A percentile compares a stretch with the other conserved stretches of the same genome.
phyloP scores from a whole-genome alignment of 1,284 basidiomycete genomes.

The Trichosporon sp. region DNA sequence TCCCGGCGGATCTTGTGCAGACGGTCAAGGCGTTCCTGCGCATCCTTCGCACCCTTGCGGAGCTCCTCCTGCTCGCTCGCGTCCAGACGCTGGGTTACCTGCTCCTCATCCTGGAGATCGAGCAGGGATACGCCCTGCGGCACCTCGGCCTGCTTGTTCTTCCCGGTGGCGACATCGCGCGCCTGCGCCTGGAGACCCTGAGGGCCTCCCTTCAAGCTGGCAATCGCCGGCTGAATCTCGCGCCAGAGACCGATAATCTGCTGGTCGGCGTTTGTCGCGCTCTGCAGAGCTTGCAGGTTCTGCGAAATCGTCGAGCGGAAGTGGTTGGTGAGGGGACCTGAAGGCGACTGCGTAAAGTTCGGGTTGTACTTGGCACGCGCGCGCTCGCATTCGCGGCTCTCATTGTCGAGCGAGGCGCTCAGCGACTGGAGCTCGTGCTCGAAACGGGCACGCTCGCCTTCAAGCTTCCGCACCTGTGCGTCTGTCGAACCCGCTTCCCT shows the following conservation, averaged over 20 bases:
- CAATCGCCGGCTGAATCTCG: slow-evolving; percentile 64
- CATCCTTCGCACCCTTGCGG: slow-evolving; percentile 64
- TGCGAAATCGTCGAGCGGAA: slow-evolving; percentile 75
- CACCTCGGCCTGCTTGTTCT: slow-evolving; percentile 50
- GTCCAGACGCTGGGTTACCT: slow-evolving; percentile 46
- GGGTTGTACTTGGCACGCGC: slow-evolving; percentile 81
- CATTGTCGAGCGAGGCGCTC: slow-evolving; percentile 64
- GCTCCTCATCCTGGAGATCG: slow-evolving; percentile 56
- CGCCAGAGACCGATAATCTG: slow-evolving; percentile 75
- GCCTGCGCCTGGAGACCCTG: slow-evolving; percentile 64
- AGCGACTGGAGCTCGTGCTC: slow-evolving; percentile 61
- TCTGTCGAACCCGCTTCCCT: slow-evolving; percentile 56
- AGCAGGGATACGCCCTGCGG: slow-evolving; percentile 42
- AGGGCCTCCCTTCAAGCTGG: slow-evolving; percentile 55
- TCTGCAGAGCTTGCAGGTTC: slow-evolving; percentile 68
- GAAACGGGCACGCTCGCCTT: slow-evolving; percentile 60
- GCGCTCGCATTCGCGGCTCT: slow-evolving; percentile 75
- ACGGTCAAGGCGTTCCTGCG: slow-evolving; percentile 69
- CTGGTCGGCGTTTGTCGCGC: slow-evolving; percentile 71
- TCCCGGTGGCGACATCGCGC: slow-evolving; percentile 54
- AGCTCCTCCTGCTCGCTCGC: slow-evolving; percentile 62
- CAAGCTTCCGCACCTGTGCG: slow-evolving; percentile 59
- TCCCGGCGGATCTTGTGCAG: slow-evolving; percentile 79
- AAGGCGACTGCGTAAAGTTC: slow-evolving; percentile 84
- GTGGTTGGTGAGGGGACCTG: slow-evolving; percentile 65